Evolutionary conservation across 108 stramenopile species (phyloP), one percentile per base, ranked within the genome.

Genomic region (Pseudonitzschia pungens): DNA sequence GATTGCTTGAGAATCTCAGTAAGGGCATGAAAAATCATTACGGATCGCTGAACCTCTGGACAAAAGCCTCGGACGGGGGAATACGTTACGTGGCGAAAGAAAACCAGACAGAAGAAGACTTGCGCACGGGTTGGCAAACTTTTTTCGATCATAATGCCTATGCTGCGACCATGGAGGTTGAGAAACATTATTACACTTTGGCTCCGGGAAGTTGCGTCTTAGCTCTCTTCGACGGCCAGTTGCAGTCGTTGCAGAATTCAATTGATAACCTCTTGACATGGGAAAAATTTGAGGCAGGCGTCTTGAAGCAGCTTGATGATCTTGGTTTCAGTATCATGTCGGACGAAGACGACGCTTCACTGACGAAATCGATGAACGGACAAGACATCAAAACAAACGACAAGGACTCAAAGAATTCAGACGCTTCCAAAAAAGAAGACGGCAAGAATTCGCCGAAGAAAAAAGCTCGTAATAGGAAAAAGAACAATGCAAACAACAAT

Each of bases 81-180:
- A 64, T 91, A 21, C 77, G 82, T 58, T 90, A 89, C 55, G 66
- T 51, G 16, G 42, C 66, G 26, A 79, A 75, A 20, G 41, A 41
- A 41, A 58, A 62, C 26, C 73, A 68, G 40, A 42, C 65, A 0
- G 72, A 67, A 2, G 86, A 89, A 8, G 74, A 70, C 26, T 63
- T 67, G 40, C 62, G 59, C 32, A 71, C 70, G n/a, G 93, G 93
- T 21, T 94, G 93, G 93, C 86, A 92, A 76, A 73, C 76, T 8
- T 94, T 94, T 59, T 94, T 94, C 69, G 93, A 94, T 41, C 65
- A 78, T 8, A 75, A 88, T 71, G 93, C 88, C 12, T 94, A 91
- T 68, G 72, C 75, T 44, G 80, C 88, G 16, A 79, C 93, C 5
- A 87, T 92, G 87, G 93, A 90, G 80, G 86, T 92, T 1, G 93